Conservation (phyloP, 768 basidiomycete species). For the Phlebiopsis flavidoalba region DNA sequence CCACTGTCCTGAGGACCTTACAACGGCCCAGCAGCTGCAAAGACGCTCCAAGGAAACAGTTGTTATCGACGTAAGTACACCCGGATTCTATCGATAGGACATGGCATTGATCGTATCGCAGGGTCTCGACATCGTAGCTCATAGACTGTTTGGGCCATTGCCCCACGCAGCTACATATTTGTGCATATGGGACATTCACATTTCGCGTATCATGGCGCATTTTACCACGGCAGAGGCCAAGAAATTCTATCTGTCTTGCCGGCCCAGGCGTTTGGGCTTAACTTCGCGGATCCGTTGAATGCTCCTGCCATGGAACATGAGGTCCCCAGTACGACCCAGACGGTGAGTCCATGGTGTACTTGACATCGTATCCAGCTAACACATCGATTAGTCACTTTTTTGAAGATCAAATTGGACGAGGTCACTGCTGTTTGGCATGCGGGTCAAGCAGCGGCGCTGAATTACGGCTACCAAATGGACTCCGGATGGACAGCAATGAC, state of each 20-base stretch:
- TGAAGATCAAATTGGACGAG: conserved; percentile 57
- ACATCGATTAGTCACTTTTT: conserved; percentile 65
- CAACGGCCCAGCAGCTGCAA: conserved; percentile 21
- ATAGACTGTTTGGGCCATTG: conserved; percentile 86
- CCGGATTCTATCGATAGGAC: conserved; percentile 46
- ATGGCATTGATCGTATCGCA: conserved; percentile 19
- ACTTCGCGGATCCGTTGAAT: conserved; percentile 74
- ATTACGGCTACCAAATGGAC: conserved; percentile 50
- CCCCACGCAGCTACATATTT: conserved; percentile 83
- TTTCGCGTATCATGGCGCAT: conserved; percentile 58
- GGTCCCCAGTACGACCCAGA: conserved; percentile 69
- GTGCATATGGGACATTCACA: conserved; percentile 87
- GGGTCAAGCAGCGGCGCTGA: conserved; percentile 49
- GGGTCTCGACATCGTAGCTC: conserved; percentile 75
- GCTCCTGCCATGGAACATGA: conserved; percentile 70
- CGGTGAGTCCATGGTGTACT: conserved; percentile 40
- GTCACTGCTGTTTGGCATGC: conserved; percentile 55
- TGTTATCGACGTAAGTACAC: conserved; percentile 41
- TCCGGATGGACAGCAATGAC: conserved; percentile 71
- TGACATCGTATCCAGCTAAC: not conserved
- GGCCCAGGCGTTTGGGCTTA: conserved; percentile 55
- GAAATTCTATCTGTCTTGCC: conserved; percentile 47
- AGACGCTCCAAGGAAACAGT: conserved; percentile 29
- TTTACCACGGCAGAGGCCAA: conserved; percentile 50
- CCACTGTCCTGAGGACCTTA: conserved; percentile 40